Percentiles rank a stretch among this genome's conserved stretches.
Evolutionary conservation across 371 early-diverging fungal species (phyloP).

Genomic region (Syncephalastrum sp.): DNA sequence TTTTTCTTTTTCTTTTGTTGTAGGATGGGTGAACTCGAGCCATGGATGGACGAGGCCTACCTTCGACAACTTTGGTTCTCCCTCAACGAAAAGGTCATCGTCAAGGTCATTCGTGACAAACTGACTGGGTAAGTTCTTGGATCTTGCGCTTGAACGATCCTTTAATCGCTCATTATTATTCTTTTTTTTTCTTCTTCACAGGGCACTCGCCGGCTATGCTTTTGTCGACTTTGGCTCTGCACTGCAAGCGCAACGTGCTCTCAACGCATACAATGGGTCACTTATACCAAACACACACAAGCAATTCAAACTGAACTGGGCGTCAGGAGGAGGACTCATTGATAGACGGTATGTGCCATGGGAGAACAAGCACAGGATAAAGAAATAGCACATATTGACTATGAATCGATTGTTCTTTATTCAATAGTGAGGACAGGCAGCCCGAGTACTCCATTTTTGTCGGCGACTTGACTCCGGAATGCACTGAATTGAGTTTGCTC

Average conservation of each 20-base stretch:
- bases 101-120: constrained; percentile 88
- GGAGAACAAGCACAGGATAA: constrained; percentile 24
- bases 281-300: constrained; percentile 78
- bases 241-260: constrained; percentile 24
- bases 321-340: constrained; percentile 60
- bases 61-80: constrained; percentile 70
- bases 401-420: constrained; percentile 1
- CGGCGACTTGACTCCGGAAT: constrained; percentile 80
- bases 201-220: constrained; percentile 66
- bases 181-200: not conserved
- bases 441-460: constrained; percentile 86
- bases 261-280: constrained; percentile 67
- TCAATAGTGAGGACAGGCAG: constrained; percentile 49
- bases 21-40: constrained; percentile 84
- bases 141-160: constrained; percentile 66
- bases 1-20: not conserved
- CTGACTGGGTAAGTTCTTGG: constrained; percentile 54
- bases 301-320: constrained; percentile 76
- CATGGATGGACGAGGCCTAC: constrained; percentile 85
- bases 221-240: constrained; percentile 71
- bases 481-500: constrained; percentile 69
- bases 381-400: constrained; percentile 42
- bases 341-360: constrained; percentile 35
- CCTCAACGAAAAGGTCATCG: constrained; percentile 70
- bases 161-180: constrained; percentile 20